A percentile compares a stretch with the other conserved stretches of the same genome.
phyloP scores from a whole-genome alignment of 176 grass and related monocot species.

The maize (Zea mays) region Zm-B73-REFERENCE-NAM-5.0 NC_050104.1:108589501-108590000 shows the following conservation, averaged over 20 bases:
- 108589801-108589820: not conserved
- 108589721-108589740: conserved; percentile 96
- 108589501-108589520: too few species aligned
- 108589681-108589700: conserved; percentile 94
- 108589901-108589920: conserved; percentile 79
- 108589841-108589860: conserved; percentile 7
- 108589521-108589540: too few species aligned
- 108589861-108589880: conserved; percentile 55
- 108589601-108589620: conserved; percentile 13
- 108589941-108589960: conserved; percentile 72
- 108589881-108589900: conserved; percentile 51
- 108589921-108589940: conserved; percentile 93
- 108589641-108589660: not conserved
- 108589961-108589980: conserved; percentile 13
- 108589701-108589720: conserved; percentile 93
- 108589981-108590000: not conserved
- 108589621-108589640: not conserved
- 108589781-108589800: conserved; percentile 27
- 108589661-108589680: conserved; percentile 11
- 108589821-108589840: not conserved
- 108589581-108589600: not conserved
- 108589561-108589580: conserved; percentile 8
- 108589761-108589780: conserved; percentile 78
- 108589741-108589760: conserved; percentile 73
- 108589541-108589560: not conserved